Base-by-base conservation (phyloP, 1,284 basidiomycete genomes). In the Cutaneotrichosporon cyanovorans region DNA sequence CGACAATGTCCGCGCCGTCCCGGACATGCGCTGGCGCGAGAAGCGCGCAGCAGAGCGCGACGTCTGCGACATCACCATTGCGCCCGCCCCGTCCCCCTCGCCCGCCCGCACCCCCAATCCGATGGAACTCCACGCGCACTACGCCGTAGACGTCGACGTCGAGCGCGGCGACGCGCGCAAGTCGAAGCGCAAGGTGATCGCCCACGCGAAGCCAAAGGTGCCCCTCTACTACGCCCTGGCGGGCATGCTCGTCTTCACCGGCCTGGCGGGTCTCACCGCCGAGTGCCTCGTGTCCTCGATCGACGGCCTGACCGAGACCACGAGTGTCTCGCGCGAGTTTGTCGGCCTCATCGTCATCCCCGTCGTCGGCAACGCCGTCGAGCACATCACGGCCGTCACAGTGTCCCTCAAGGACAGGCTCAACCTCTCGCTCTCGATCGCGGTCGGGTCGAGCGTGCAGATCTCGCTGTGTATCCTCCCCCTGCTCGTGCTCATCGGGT, bases 401-500 rank as follows among this genome's bases (percentile, higher is more conserved):
- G 87, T 90, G 6, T 87, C 87, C 0, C 81, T 87, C 54, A 87
- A 90, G 71, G 74, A 74, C 57, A 74, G 75, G 51, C 61, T 75
- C 41, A 74, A 75, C 53, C 58, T 75, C n/a, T 65, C 66, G 59
- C 74, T 89, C 46, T 80, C 82, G 43, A 87, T 91, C 42, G 88
- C 90, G 7, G 85, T 90, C 31, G 87, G 87, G n/a, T 87, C 85
- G 5, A 85, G 83, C 56, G 87, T 93, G 53, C 90, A 95, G 82
- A 87, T 88, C 48, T 83, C 87, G 1, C 76, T 91, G 36, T 84
- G 90, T 63, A 81, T 89, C 50, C 80, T 89, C 58, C 86, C 86
- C 66, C 81, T 81, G 20, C 68, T 83, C 42, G 75, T 82, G 22
- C 53, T 76, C 12, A 56, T 77, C 45, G 74, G 68, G 4, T 75